Evolutionary conservation across 1,139 yeast genomes (phyloP).

Genomic region (Starmera stellimalicola): DNA sequence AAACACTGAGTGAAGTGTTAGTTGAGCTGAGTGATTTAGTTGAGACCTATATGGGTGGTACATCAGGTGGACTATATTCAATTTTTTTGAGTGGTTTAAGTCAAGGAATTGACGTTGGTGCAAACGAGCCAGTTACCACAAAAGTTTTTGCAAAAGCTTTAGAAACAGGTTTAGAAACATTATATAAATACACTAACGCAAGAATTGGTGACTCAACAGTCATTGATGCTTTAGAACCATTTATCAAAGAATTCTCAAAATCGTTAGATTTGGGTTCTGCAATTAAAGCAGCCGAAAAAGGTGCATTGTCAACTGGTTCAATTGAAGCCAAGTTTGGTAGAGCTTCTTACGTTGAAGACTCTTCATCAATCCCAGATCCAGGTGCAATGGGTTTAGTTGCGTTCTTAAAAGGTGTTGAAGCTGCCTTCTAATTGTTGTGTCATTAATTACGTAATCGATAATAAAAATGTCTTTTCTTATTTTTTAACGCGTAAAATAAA

Average conservation of each 20-base stretch:
- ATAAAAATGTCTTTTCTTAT: background rate
- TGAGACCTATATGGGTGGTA: conserved; percentile 92
- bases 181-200: conserved; percentile 80
- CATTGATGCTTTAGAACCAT: conserved; percentile 83
- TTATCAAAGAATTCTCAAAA: conserved; percentile 49
- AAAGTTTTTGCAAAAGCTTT: conserved; percentile 33
- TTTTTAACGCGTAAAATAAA: background rate
- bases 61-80: conserved; percentile 89
- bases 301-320: conserved; percentile 67
- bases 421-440: conserved; percentile 7
- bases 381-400: conserved; percentile 83
- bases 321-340: conserved; percentile 85
- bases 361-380: conserved; percentile 69
- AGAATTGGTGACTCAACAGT: conserved; percentile 85
- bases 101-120: conserved; percentile 30
- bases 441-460: background rate
- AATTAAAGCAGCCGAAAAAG: conserved; percentile 56
- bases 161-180: conserved; percentile 45
- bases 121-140: conserved; percentile 24
- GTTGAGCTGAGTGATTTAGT: conserved; percentile 62
- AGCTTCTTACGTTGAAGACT: conserved; percentile 73
- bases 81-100: conserved; percentile 68
- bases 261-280: conserved; percentile 50
- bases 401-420: conserved; percentile 42
- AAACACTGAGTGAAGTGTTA: conserved; percentile 46